Evolutionary conservation across 371 early-diverging fungal species (phyloP), one percentile per base, ranked within the genome.

Genomic region (Rhizomucor pusillus): DNA sequence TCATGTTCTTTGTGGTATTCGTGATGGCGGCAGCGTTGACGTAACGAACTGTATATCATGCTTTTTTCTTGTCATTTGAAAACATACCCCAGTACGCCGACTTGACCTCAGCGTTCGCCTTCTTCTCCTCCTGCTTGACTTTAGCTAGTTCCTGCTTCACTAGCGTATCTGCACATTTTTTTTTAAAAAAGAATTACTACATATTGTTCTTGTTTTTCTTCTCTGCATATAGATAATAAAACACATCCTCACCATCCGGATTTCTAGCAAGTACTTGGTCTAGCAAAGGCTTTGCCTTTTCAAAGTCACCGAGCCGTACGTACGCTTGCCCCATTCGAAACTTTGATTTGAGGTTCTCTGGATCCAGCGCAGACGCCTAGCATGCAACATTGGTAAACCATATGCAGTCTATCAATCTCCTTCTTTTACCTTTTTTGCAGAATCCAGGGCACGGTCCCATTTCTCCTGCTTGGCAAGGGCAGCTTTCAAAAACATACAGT

Each of bases 301-400:
- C 72, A n/a, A 59, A 24, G 29, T 66, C 52, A 45, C 67, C 67
- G 10, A 51, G 35, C 20, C 67, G 58, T 40, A 60, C 47, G 56
- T 75, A 55, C 0, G 69, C 75, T 49, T 75, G 75, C 0, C 72
- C 75, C 57, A 69, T 56, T 22, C 75, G 60, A 36, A 75, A 75
- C 37, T 67, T 68, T 22, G 70, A 59, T 39, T 75, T 75, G 22
- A 52, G 23, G 43, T 75, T 75, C 6, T 43, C 43, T 18, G 45
- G 22, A 54, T 75, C 75, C 34, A 71, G 25, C 33, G 66, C 66
- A 18, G 29, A 25, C 1, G 58, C 67, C 66, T 66, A 53, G 20
- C 13, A 22, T 14, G 46, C 33, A 51, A 29, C 5, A 40, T n/a
- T 47, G 5, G 20, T 16, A 29, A 33, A 33, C 3, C n/a, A 24